phyloP scores from a whole-genome alignment of 495 filamentous ascomycete genomes.

The Lichenothelia convexa region DNA sequence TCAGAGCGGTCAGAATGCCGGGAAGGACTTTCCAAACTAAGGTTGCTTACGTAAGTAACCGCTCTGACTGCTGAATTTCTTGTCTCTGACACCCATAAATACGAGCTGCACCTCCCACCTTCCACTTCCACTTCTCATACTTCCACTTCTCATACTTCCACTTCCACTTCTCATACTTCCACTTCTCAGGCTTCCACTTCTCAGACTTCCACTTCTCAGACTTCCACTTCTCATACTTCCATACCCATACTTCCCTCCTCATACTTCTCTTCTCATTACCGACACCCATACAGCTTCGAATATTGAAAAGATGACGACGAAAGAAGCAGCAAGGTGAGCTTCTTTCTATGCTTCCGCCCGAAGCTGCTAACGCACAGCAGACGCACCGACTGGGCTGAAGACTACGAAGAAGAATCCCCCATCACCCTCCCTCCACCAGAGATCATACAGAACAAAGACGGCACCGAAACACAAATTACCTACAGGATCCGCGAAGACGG shows the following conservation, averaged over 20 bases:
- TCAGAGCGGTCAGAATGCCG: too few species aligned
- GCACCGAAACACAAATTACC: slow-evolving; percentile 84
- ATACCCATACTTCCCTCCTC: not conserved
- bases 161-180: not conserved
- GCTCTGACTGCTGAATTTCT: too few species aligned
- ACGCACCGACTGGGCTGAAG: slow-evolving; percentile 87
- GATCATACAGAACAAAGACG: slow-evolving; percentile 88
- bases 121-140: too few species aligned
- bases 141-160: not conserved
- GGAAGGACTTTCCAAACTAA: too few species aligned
- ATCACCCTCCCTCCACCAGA: slow-evolving; percentile 65
- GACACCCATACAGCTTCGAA: not conserved
- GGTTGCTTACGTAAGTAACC: too few species aligned
- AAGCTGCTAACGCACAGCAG: slow-evolving; percentile 14
- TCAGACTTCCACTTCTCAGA: too few species aligned
- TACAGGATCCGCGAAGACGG: slow-evolving; percentile 82
- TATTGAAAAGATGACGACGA: not conserved
- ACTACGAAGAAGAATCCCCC: slow-evolving; percentile 75
- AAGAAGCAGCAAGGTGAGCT: not conserved
- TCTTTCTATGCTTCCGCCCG: not conserved
- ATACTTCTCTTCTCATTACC: not conserved
- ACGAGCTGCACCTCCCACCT: too few species aligned
- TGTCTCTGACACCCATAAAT: too few species aligned
- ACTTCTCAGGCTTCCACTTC: too few species aligned
- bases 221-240: too few species aligned